Percentiles rank a stretch among this genome's conserved stretches.
These are phyloP conservation scores for Sinapis alba DNA, from an alignment of 441 rosid species.

Conservation along the genomic window DNA sequence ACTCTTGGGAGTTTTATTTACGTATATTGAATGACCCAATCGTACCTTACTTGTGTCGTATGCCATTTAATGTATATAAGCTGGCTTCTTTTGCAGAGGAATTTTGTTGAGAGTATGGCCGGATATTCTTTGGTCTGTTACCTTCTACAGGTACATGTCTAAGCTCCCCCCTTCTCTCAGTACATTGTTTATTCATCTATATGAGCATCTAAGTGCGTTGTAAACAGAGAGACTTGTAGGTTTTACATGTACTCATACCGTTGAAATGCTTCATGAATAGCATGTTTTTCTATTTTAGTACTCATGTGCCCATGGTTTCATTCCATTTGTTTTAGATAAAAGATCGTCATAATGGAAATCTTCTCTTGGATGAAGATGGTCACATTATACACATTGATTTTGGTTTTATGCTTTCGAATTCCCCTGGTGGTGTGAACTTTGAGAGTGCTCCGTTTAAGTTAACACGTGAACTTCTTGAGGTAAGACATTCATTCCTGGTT, in stretches of 20 bases:
- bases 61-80: slow-evolving; percentile 5
- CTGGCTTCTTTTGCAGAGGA: slow-evolving; percentile 70
- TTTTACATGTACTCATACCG: not conserved
- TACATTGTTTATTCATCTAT: not conserved
- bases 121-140: slow-evolving; percentile 99
- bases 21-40: not conserved
- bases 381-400: slow-evolving; percentile 98
- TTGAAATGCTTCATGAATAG: not conserved
- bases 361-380: slow-evolving; percentile 95
- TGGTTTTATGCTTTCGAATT: slow-evolving; percentile 98
- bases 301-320: slow-evolving; percentile 10
- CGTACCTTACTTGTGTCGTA: not conserved
- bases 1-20: not conserved
- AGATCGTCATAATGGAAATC: slow-evolving; percentile 98
- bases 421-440: slow-evolving; percentile 97
- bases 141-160: slow-evolving; percentile 77
- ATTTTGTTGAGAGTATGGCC: slow-evolving; percentile 99
- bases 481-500: slow-evolving; percentile 21
- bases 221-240: not conserved
- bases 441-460: slow-evolving; percentile 98
- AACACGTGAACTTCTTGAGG: slow-evolving; percentile 99
- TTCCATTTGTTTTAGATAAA: slow-evolving; percentile 59
- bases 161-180: not conserved
- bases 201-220: not conserved
- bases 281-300: not conserved